Conservation (phyloP, 2,329 filamentous ascomycete genomes). For the Colletotrichum ledebouriae region DNA sequence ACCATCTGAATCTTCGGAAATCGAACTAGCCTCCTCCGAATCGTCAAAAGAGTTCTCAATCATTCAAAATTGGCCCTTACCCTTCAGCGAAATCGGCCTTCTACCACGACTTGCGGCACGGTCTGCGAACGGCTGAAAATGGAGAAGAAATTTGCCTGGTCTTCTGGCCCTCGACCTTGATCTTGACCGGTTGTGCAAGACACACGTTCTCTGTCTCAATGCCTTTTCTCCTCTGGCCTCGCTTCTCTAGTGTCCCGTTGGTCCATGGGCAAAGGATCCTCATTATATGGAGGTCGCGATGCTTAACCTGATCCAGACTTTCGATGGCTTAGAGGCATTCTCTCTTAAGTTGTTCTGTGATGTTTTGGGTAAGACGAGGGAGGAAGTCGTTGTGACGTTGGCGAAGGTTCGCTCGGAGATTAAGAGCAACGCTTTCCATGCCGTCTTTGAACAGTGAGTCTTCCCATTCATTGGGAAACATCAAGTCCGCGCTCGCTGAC, state of each 20-base stretch:
- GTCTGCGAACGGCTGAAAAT: too few species aligned
- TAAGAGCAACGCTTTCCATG: neutral
- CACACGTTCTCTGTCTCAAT: too few species aligned
- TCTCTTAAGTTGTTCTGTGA: neutral
- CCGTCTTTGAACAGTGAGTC: neutral
- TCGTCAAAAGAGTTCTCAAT: too few species aligned
- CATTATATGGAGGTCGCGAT: neutral
- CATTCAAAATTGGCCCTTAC: too few species aligned
- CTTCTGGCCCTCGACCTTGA: too few species aligned
- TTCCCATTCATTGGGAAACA: rapidly evolving
- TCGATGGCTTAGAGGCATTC: neutral
- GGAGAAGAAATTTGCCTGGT: too few species aligned
- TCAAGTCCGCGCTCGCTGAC: neutral
- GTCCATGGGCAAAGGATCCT: neutral
- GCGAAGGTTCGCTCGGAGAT: neutral
- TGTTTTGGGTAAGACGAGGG: neutral
- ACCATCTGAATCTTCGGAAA: too few species aligned
- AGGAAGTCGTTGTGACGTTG: neutral
- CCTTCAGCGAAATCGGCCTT: too few species aligned
- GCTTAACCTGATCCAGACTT: neutral
- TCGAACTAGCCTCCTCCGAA: too few species aligned
- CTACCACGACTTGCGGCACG: too few species aligned
- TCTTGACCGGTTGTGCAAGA: too few species aligned
- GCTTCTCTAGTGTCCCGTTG: neutral
- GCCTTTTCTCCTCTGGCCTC: too few species aligned